phyloP scores from a whole-genome alignment of 352 stramenopile genomes.

The Phytophthora melonis region DNA sequence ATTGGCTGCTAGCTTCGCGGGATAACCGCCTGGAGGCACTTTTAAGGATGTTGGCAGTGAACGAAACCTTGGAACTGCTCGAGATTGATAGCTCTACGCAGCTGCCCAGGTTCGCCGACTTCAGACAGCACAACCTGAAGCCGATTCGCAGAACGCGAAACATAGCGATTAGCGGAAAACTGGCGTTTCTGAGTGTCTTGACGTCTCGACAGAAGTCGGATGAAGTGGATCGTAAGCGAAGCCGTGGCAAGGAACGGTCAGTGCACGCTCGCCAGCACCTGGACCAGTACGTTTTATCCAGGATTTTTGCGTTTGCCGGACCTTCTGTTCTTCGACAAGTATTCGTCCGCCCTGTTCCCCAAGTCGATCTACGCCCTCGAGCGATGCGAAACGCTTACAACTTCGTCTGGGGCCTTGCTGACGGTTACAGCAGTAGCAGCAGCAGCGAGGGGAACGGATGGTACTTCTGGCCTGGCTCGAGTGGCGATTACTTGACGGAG shows the following conservation, averaged over 20 bases:
- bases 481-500: no score
- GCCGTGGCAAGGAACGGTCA: not conserved
- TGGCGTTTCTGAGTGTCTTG: conserved; percentile 10
- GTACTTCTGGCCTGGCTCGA: no score
- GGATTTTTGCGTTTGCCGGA: conserved; percentile 5
- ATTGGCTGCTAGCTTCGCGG: not conserved
- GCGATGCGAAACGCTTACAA: no score
- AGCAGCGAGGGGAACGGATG: no score
- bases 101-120: not conserved
- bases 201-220: not conserved
- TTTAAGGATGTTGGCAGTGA: not conserved
- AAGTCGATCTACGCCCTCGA: no score
- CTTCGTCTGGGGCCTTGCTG: no score
- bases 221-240: not conserved
- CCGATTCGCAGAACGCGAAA: not conserved
- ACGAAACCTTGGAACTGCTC: conserved; percentile 2
- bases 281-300: conserved; percentile 1
- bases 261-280: not conserved
- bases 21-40: not conserved
- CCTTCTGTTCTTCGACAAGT: conserved; percentile 2
- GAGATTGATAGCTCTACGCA: not conserved
- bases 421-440: no score
- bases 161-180: not conserved
- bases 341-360: not conserved
- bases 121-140: conserved; percentile 3